Evolutionary conservation across 768 basidiomycete genomes (phyloP), one percentile per base, ranked within the genome.

Genomic region (Rickenella mellea): DNA sequence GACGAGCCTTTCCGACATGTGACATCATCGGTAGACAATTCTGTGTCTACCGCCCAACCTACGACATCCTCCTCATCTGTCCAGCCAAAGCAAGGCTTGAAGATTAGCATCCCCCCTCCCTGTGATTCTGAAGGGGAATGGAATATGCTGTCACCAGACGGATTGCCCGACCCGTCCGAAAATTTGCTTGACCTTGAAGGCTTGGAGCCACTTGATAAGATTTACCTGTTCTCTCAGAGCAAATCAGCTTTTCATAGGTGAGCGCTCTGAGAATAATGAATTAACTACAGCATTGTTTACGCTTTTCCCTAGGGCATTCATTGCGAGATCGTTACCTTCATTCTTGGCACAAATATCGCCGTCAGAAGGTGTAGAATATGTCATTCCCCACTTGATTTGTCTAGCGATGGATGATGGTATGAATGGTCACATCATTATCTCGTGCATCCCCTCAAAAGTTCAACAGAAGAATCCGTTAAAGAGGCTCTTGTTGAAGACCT

Each of bases 351-450:
- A 81, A 36, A 83, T 96, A 40, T 70, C 83, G 14, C 83, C 93
- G 3, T 75, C 77, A 42, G 93, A 98, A 50, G 90, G 90, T 4
- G 80, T 90, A 51, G 86, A 91, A 59, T 98, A 94, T 55, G 88
- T 98, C 43, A 65, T 94, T 15, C 93, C 93, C 1, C 74, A 96
- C n/a, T 73, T 98, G 43, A 83, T 75, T 39, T 75, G 74, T 31
- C 75, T 97, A 22, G 88, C 88, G 7, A 78, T 84, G 61, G 90
- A 93, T 54, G 79, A 88, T 57, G 89, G 89, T 88, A 48, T 31
- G 74, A 60, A 22, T 1, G 41, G 22, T 45, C 26, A 37, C 38
- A 25, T 41, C 41, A 47, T 31, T 35, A 32, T 32, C 36, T 45
- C 26, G 26, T 36, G 17, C 8, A 25, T 42, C 27, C 17, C 21